Evolutionary conservation across 768 basidiomycete species (phyloP).

Genomic region (Termitomyces sp.): DNA sequence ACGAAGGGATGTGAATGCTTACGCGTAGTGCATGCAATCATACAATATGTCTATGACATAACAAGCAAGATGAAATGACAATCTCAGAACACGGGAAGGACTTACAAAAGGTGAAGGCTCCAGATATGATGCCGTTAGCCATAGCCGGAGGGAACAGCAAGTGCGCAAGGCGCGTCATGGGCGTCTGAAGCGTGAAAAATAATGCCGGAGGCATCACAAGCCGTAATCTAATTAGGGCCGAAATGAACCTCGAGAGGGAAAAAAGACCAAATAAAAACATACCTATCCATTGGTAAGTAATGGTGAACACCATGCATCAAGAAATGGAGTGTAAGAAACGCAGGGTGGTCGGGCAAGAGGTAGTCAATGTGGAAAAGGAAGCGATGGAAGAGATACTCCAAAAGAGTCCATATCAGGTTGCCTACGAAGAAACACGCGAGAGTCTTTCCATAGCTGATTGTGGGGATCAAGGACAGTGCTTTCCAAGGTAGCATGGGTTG

Average conservation of each 20-base stretch:
- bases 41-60: slow-evolving; percentile 62
- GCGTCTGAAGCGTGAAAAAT: slow-evolving; percentile 70
- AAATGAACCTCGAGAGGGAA: not conserved
- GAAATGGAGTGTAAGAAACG: slow-evolving; percentile 85
- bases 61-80: not conserved
- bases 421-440: slow-evolving; percentile 73
- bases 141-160: slow-evolving; percentile 73
- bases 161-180: slow-evolving; percentile 86
- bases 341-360: slow-evolving; percentile 75
- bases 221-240: slow-evolving; percentile 49
- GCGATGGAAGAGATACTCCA: slow-evolving; percentile 91
- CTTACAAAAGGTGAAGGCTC: slow-evolving; percentile 74
- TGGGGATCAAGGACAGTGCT: slow-evolving; percentile 41
- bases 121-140: slow-evolving; percentile 90
- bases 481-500: slow-evolving; percentile 52
- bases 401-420: slow-evolving; percentile 87
- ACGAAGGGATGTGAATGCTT: slow-evolving; percentile 22
- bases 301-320: slow-evolving; percentile 94
- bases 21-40: slow-evolving; percentile 92
- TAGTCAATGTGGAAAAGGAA: slow-evolving; percentile 97
- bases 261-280: slow-evolving; percentile 15
- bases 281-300: slow-evolving; percentile 96
- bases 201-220: slow-evolving; percentile 95
- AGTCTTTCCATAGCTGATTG: slow-evolving; percentile 47
- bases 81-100: slow-evolving; percentile 5